These are phyloP conservation scores for Pyrus hybrid DNA, from an alignment of 331 rosid species.

Conservation along the genomic window DNA sequence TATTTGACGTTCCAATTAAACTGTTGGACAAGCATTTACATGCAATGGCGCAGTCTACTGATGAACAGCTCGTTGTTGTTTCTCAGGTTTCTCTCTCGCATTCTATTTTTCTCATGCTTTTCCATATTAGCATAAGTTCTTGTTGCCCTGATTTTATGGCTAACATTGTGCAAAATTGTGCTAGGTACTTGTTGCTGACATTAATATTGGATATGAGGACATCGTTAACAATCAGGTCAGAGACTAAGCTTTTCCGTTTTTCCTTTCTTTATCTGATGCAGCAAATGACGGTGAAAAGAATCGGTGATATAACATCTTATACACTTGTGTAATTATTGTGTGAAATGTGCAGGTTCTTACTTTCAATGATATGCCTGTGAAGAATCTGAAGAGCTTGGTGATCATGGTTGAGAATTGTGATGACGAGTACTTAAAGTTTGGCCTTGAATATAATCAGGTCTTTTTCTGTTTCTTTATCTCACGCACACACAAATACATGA, in stretches of 20 bases:
- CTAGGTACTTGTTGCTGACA: slow-evolving; percentile 83
- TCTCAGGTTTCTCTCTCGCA: slow-evolving; percentile 51
- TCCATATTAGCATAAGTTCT: not conserved
- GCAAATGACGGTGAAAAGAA: not conserved
- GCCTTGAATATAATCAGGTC: slow-evolving; percentile 74
- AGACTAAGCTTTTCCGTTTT: not conserved
- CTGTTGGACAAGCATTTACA: slow-evolving; percentile 76
- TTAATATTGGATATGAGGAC: slow-evolving; percentile 74
- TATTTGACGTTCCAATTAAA: slow-evolving; percentile 65
- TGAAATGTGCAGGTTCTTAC: slow-evolving; percentile 41
- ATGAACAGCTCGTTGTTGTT: slow-evolving; percentile 58
- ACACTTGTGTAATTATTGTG: not conserved
- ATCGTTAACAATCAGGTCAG: slow-evolving; percentile 72
- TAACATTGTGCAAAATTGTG: slow-evolving; percentile 5
- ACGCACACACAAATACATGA: not conserved
- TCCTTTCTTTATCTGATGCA: not conserved
- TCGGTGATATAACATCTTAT: not conserved
- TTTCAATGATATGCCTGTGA: slow-evolving; percentile 59
- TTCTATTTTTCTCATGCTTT: not conserved
- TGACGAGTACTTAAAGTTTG: slow-evolving; percentile 61
- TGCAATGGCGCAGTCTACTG: slow-evolving; percentile 60
- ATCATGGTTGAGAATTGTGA: slow-evolving; percentile 60
- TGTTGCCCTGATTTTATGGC: slow-evolving; percentile 7
- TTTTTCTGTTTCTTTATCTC: not conserved
- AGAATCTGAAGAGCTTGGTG: slow-evolving; percentile 66